Base-by-base conservation (phyloP, 2,329 filamentous ascomycete genomes). In the Claviceps digitariae region DNA sequence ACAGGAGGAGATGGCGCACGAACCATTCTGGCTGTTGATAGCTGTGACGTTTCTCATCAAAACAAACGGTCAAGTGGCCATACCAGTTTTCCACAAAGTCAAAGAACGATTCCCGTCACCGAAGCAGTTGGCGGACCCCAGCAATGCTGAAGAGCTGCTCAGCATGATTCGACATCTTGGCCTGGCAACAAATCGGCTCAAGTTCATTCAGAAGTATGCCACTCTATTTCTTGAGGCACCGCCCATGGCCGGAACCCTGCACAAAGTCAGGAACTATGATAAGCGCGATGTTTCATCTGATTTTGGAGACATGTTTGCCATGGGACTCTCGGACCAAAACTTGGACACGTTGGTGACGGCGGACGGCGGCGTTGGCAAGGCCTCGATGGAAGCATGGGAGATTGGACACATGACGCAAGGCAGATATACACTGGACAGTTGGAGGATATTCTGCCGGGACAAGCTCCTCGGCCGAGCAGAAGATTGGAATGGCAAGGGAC, bases 401-500 rank as follows among this genome's bases (percentile, higher is more conserved):
- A 86, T 95, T 55, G 89, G 85, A 0, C 87, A 95, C 66, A 72
- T 96, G 54, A 90, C 88, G 0, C 83, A 87, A 52, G 87, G 90
- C 17, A 75, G 81, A 1, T 96, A 96, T 66, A 86, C 88, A 0
- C 73, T 91, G 49, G 90, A 96, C 67, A 90, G 86, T 63, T 96
- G 89, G 87, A 81, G 90, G 3, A 95, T 96, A 57, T 96, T 96
- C 67, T 95, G 89, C 65, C 81, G 90, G 1, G 90, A 96, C 64
- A 74, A 77, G 34, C 67, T 95, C 25, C 77, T 90, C 8, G 84
- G 82, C 0, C 67, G 82, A 20, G 81, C 84, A 1, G 65, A 69
- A 10, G 79, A 83, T 57, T 88, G 84, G 79, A 83, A 81, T 61
- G 86, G 85, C 1, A 72, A 68, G 61, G 64, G 78, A 59, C 58